These are phyloP conservation scores for Aeschynomene evenia DNA, from an alignment of 306 rosid genomes.

Conservation along the genomic window DNA sequence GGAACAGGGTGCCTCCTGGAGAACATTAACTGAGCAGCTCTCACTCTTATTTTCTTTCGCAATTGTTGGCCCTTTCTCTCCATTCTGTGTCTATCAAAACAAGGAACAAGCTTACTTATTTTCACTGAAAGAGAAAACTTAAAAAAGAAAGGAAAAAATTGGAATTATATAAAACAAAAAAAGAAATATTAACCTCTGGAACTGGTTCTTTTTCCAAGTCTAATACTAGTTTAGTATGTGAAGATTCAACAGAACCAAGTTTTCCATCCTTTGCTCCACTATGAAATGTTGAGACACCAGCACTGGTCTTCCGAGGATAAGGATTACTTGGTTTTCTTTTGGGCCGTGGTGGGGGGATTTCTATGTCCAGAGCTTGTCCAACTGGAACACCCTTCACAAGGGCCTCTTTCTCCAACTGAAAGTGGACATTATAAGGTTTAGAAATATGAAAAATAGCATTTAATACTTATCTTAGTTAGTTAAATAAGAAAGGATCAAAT, in stretches of 20 bases:
- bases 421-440: constrained; percentile 9
- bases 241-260: constrained; percentile 51
- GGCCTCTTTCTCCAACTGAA: constrained; percentile 95
- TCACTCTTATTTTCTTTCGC: constrained; percentile 54
- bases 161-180: constrained; percentile 13
- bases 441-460: not conserved
- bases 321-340: constrained; percentile 93
- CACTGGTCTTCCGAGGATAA: constrained; percentile 81
- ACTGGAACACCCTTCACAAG: constrained; percentile 67
- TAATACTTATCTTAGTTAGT: not conserved
- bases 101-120: constrained; percentile 25
- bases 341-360: constrained; percentile 97
- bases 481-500: too few relatives aligned
- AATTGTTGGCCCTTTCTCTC: constrained; percentile 46
- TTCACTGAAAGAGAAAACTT: constrained; percentile 19
- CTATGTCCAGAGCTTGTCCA: constrained; percentile 76
- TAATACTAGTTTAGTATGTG: constrained; percentile 49
- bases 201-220: constrained; percentile 71
- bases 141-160: not conserved
- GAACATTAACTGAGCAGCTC: constrained; percentile 49
- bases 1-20: constrained; percentile 59
- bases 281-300: constrained; percentile 44
- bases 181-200: constrained; percentile 57
- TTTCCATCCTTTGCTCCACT: constrained; percentile 71
- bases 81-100: constrained; percentile 47